Evolutionary conservation across 2,329 filamentous ascomycete species (phyloP).

Genomic region (Pseudocercospora musae): DNA sequence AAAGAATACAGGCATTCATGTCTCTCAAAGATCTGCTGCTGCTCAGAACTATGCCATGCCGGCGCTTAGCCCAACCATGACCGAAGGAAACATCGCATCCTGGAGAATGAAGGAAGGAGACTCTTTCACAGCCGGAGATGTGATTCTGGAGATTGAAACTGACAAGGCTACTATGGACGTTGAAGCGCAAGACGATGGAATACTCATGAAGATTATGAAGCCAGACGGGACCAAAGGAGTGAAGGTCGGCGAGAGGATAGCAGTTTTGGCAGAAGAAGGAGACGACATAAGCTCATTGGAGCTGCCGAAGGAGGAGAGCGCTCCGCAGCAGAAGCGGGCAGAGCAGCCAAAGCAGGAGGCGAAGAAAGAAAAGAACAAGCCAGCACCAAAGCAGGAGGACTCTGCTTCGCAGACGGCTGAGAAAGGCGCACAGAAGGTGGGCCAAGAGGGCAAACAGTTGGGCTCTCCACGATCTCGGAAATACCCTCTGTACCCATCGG

Average conservation of each 20-base stretch:
- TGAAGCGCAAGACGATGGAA: constrained; percentile 84
- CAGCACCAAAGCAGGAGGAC: constrained; percentile 7
- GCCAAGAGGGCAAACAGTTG: constrained; percentile 22
- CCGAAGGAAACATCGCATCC: constrained; percentile 79
- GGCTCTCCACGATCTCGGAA: constrained; percentile 60
- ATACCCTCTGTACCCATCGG: constrained; percentile 77
- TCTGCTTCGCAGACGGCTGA: constrained; percentile 10
- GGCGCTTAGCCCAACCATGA: constrained; percentile 88
- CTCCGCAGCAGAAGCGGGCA: constrained; percentile 14
- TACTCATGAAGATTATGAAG: constrained; percentile 78
- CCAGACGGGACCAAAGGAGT: constrained; percentile 71
- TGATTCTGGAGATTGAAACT: constrained; percentile 87
- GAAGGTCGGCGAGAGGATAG: constrained; percentile 76
- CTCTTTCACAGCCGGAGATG: constrained; percentile 75
- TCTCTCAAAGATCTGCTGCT: constrained; percentile 49
- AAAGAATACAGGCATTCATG: constrained; percentile 26
- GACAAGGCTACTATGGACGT: constrained; percentile 96
- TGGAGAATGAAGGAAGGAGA: constrained; percentile 90
- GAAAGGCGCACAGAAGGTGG: constrained; percentile 6
- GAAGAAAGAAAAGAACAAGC: constrained; percentile 15
- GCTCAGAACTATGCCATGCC: constrained; percentile 91
- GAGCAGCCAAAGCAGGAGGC: constrained; percentile 16
- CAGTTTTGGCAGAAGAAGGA: constrained; percentile 74
- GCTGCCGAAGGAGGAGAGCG: constrained; percentile 65
- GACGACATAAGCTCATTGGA: constrained; percentile 74